Base-by-base conservation (phyloP, 1,139 yeast genomes). In the Yamadazyma diddensiae region DNA sequence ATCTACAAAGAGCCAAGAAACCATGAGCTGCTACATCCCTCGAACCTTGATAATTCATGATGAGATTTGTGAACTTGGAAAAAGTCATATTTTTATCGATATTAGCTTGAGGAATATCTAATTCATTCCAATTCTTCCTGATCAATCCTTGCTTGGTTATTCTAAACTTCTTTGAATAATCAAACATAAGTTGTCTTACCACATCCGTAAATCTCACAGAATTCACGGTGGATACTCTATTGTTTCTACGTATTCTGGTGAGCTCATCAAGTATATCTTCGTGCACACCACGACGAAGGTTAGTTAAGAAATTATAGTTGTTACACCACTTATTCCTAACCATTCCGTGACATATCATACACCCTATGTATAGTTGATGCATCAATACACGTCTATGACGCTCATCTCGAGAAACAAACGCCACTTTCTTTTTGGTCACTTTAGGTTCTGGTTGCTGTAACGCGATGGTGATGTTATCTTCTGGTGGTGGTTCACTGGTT, bases 21-120 rank as follows among this genome's bases (percentile, higher is more conserved):
- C 95, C 97, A 49, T 87, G 96, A 0, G 94, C 88, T 0, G 84
- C 85, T 5, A 86, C 39, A 49, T 92, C 97, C 24, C 86, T 59
- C 2, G 87, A 77, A 0, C 98, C 98, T 16, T 70, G 61, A 21
- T 73, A 71, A 12, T 62, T 55, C 1, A 53, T 35, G 1, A 82
- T 51, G 13, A 68, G 50, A 20, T 56, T 54, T 10, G 52, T 49
- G 47, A 82, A 82, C 58, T 55, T 10, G 59, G 52, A 23, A 15
- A 41, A 33, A 7, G 31, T 28, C 24, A 71, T 59, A 19, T 55
- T 45, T 17, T 37, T 41, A 10, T 55, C 57, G 0, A 43, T 30
- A 14, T 52, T 41, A 27, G 50, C 32, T 30, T 60, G 59, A 9
- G 36, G 49, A 26, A 41, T 55, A 42, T 29, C 43, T 43, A 52